Percentiles rank a stretch among this genome's conserved stretches.
phyloP scores from a whole-genome alignment of 1,284 basidiomycete genomes.

The Boletus semigastroideus region DNA sequence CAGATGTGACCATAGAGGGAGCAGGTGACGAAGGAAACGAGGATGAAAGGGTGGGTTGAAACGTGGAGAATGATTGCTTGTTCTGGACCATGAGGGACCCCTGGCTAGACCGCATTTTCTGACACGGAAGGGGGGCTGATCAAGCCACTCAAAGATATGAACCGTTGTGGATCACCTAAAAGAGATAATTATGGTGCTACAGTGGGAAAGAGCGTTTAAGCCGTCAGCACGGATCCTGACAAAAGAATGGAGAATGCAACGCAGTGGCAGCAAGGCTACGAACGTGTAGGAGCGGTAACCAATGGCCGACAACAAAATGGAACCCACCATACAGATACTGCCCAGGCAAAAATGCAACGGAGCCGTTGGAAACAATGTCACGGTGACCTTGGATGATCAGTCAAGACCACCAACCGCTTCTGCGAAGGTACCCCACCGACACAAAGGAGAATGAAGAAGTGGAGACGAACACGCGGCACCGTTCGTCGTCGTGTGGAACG shows the following conservation, averaged over 20 bases:
- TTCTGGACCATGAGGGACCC: constrained; percentile 33
- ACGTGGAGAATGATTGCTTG: constrained; percentile 37
- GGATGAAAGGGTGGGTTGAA: constrained; percentile 42
- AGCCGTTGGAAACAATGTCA: constrained; percentile 1
- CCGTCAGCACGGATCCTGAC: constrained; percentile 15
- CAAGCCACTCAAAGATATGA: constrained; percentile 26
- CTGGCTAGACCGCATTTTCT: constrained; percentile 30
- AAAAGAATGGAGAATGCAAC: constrained; percentile 33
- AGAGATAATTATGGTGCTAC: constrained; percentile 34
- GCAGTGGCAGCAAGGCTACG: constrained; percentile 39
- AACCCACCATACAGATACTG: constrained; percentile 29
- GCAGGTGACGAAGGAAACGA: constrained; percentile 43
- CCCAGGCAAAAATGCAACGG: constrained; percentile 6
- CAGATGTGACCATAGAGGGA: constrained; percentile 40
- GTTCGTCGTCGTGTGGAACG: constrained; percentile 20
- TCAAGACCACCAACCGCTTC: constrained; percentile 27
- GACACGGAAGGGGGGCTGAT: constrained; percentile 26
- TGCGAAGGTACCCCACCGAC: constrained; percentile 1
- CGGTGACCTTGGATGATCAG: constrained; percentile 22
- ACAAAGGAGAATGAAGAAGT: constrained; percentile 15
- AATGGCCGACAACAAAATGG: constrained; percentile 5
- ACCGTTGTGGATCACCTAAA: constrained; percentile 28
- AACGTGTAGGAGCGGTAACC: constrained; percentile 26
- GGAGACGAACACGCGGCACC: constrained; percentile 18
- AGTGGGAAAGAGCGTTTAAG: constrained; percentile 16